Conservation (phyloP, 345 rosid species). For the Populus nigra region DNA sequence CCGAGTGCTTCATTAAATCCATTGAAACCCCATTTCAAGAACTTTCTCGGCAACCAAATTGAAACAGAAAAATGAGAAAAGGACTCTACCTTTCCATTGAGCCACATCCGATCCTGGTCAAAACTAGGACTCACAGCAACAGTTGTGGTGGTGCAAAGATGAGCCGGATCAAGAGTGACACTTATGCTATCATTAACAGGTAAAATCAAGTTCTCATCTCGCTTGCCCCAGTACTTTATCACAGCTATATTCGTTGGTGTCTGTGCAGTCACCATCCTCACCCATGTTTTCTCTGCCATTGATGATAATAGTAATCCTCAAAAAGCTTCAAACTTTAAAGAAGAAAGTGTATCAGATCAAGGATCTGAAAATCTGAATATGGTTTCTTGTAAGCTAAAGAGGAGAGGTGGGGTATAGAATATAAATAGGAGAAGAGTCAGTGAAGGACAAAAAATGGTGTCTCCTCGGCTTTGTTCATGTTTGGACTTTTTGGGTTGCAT, state of each 20-base stretch:
- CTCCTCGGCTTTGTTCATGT: neutral
- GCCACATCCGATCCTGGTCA: constrained; percentile 95
- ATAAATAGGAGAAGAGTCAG: neutral
- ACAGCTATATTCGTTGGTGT: constrained; percentile 97
- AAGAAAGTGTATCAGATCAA: neutral
- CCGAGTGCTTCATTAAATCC: neutral
- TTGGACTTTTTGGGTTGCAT: no score
- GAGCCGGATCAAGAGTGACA: constrained; percentile 89
- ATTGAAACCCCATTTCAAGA: neutral
- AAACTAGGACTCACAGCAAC: constrained; percentile 89
- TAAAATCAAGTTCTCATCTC: constrained; percentile 81
- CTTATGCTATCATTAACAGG: constrained; percentile 96
- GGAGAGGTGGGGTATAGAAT: neutral
- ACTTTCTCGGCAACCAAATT: neutral
- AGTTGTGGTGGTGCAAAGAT: constrained; percentile 89
- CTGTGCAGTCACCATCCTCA: constrained; percentile 75
- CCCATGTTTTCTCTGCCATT: constrained; percentile 68
- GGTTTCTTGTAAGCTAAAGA: neutral
- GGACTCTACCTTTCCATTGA: constrained; percentile 80
- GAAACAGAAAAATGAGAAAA: neutral
- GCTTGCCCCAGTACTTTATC: constrained; percentile 96
- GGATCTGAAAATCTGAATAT: neutral
- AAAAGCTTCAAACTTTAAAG: neutral
- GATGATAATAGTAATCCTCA: neutral
- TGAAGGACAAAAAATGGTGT: neutral